Evolutionary conservation across 208 protist species (phyloP), one percentile per base, ranked within the genome.

Genomic region (Leishmania turanica): DNA sequence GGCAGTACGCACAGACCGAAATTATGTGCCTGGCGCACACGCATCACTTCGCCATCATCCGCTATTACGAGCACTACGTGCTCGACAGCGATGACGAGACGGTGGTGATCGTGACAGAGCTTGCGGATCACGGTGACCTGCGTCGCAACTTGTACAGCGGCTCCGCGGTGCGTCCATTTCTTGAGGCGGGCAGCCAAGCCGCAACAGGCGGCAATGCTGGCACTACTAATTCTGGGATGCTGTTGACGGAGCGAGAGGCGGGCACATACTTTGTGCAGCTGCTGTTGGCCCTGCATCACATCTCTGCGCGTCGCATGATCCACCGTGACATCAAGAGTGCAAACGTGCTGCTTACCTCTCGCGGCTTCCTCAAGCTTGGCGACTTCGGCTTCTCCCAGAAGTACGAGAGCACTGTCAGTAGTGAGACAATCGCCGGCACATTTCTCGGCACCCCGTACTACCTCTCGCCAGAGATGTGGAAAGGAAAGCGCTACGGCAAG

Each of bases 361-460:
- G 76, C 45, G 95, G 95, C 9, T 90, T 98, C 71, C 71, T 98
- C 15, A 98, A 98, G 78, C 83, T 98, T 3, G 97, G 97, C 62
- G 97, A 98, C 88, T 98, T 98, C 85, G 97, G 97, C 15, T 98
- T 98, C 77, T 95, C 95, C 27, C 88, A 96, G 73, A 91, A 98
- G 85, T 96, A 97, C 76, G 90, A 95, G 75, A 93, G 86, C 66
- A 98, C 96, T 15, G 90, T 98, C 24, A 93, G 89, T 64, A 96
- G 92, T 70, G 91, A 92, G 69, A 90, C 89, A 3, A 87, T 97
- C 45, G 96, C 95, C 8, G 89, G 87, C 37, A 98, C 97, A 6
- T 97, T 98, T 70, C 81, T 97, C 49, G 97, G 96, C 74, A 98
- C 96, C 0, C 96, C 96, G 13, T 98, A 97, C 83, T 98, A 98